Percentiles rank a stretch among this genome's conserved stretches.
Conservation (phyloP, 768 basidiomycete genomes). For the Lactarius trivialis region DNA sequence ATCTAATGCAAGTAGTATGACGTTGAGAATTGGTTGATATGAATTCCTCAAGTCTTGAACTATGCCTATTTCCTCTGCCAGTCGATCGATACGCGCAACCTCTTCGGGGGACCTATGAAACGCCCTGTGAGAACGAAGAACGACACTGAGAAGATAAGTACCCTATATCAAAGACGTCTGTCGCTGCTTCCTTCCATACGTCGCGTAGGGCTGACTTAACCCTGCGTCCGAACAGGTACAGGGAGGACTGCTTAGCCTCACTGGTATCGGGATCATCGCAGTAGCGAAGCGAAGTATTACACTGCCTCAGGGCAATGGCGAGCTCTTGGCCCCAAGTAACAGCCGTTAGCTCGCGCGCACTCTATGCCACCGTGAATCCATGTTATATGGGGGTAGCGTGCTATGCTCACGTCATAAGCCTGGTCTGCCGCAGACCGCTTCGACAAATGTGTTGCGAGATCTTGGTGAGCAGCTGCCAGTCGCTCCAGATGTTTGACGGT, state of each 20-base stretch:
- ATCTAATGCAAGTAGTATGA: slow-evolving; percentile 73
- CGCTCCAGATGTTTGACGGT: slow-evolving; percentile 49
- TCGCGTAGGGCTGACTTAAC: slow-evolving; percentile 59
- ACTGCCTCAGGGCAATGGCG: slow-evolving; percentile 56
- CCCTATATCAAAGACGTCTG: slow-evolving; percentile 81
- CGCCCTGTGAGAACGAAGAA: not conserved
- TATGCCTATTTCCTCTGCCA: slow-evolving; percentile 71
- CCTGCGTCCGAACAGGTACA: slow-evolving; percentile 46
- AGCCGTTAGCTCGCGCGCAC: slow-evolving; percentile 74
- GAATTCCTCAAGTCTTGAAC: slow-evolving; percentile 70
- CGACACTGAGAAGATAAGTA: slow-evolving; percentile 31
- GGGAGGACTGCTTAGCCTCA: slow-evolving; percentile 27
- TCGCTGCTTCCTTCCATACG: slow-evolving; percentile 64
- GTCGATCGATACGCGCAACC: slow-evolving; percentile 53
- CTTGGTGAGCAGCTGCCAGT: slow-evolving; percentile 55
- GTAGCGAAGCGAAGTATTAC: slow-evolving; percentile 44
- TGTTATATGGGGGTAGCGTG: not conserved
- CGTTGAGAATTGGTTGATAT: slow-evolving; percentile 77
- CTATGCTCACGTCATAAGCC: slow-evolving; percentile 60
- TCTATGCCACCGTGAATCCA: slow-evolving; percentile 39
- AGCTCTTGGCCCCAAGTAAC: slow-evolving; percentile 81
- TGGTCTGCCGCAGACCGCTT: slow-evolving; percentile 74
- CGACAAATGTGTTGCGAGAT: slow-evolving; percentile 58
- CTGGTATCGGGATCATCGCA: slow-evolving; percentile 28
- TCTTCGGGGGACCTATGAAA: slow-evolving; percentile 62